A percentile compares a stretch with the other conserved stretches of the same genome.
These are phyloP conservation scores for Fusarium veterinarium DNA, from an alignment of 2,329 filamentous ascomycete genomes.

Conservation along the genomic window DNA sequence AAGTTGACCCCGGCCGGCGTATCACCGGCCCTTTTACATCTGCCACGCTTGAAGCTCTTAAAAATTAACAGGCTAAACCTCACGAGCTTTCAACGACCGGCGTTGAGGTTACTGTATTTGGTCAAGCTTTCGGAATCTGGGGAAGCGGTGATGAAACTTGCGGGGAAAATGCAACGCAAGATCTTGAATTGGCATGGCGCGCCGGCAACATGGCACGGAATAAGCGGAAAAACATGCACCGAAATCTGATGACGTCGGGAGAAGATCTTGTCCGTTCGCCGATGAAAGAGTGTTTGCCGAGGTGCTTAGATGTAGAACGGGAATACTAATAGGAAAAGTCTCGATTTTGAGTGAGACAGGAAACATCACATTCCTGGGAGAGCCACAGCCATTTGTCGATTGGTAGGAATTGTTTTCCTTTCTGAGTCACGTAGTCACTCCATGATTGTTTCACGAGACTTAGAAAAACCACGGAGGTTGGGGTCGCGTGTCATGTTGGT, in stretches of 20 bases:
- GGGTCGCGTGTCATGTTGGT: no score
- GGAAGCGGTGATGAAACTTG: conserved; percentile 5
- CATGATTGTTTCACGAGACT: no score
- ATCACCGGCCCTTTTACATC: background rate
- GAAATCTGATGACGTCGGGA: background rate
- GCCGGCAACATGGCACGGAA: background rate
- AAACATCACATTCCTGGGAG: background rate
- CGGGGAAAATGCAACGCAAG: conserved; percentile 4
- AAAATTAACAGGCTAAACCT: background rate
- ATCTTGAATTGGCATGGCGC: background rate
- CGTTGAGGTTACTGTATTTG: background rate
- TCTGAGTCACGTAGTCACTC: accelerated
- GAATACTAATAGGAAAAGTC: no score
- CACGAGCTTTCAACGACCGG: background rate
- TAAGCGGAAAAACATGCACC: background rate
- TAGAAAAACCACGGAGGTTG: no score
- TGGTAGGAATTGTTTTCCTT: no score
- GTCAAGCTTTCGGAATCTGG: conserved; percentile 1
- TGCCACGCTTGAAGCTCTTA: background rate
- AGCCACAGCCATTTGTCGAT: background rate
- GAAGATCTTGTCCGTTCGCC: background rate
- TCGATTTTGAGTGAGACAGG: no score
- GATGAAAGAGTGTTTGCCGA: background rate
- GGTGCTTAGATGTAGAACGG: background rate
- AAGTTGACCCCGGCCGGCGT: background rate